Evolutionary conservation across 306 rosid genomes (phyloP).

Genomic region (Acacia melanoxylon): DNA sequence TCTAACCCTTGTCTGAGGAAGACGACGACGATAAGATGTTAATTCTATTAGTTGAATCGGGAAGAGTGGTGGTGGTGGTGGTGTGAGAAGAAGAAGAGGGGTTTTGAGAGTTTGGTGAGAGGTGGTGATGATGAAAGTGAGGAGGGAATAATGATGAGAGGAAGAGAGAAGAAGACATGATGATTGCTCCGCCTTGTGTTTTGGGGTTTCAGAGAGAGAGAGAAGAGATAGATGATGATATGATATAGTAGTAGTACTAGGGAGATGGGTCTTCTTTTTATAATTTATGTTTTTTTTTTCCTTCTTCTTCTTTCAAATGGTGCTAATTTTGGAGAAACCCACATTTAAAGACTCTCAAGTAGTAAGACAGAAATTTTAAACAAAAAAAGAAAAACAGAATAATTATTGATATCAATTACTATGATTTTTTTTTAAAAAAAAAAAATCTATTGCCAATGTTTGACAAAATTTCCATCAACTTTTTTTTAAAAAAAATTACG

Average conservation of each 20-base stretch:
- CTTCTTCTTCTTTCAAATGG: constrained; percentile 38
- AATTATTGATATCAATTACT: too few species aligned
- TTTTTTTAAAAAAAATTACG: too few species aligned
- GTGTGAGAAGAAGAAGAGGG: constrained; percentile 27
- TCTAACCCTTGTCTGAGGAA: constrained; percentile 42
- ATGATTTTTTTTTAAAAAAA: too few species aligned
- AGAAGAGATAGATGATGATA: background rate
- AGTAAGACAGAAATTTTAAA: background rate
- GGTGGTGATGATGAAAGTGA: constrained; percentile 62
- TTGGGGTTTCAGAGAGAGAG: background rate
- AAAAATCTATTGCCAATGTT: background rate
- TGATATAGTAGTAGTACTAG: background rate
- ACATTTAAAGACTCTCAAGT: background rate
- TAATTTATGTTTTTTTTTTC: background rate
- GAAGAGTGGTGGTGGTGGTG: background rate
- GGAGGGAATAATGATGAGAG: constrained; percentile 63
- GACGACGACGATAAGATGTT: background rate
- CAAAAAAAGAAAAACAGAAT: background rate
- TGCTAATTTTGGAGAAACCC: constrained; percentile 18
- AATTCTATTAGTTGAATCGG: constrained; percentile 21
- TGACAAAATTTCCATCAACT: background rate
- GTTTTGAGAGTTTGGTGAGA: constrained; percentile 55
- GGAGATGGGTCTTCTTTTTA: background rate
- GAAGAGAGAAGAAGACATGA: constrained; percentile 61
- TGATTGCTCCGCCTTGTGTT: constrained; percentile 48